Base-by-base conservation (phyloP, 139 green algal genomes). In the Gonium pectorale region DNA sequence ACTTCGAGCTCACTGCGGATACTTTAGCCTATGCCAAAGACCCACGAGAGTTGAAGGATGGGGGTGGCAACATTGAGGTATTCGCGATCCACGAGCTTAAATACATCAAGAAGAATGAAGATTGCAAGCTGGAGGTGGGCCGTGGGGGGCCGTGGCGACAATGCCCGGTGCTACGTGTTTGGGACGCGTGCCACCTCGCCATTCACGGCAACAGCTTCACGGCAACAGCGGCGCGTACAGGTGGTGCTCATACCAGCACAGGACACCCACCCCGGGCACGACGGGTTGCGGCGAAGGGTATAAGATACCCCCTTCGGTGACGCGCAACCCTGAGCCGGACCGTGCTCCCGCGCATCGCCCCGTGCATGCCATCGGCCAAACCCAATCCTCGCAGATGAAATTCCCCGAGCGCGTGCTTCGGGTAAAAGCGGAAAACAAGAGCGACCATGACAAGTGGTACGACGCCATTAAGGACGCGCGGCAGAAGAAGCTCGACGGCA, bases 71-170 rank as follows among this genome's bases (percentile, higher is more conserved):
- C 24, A 67, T 85, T 15, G 79, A 85, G 22, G 64, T 85, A 15
- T 85, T 85, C 40, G 63, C 79, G n/a, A 85, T 85, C 52, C 79
- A 85, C 17, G 79, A 85, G 37, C 79, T 85, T 5, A 85, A 85
- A 59, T 85, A 85, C 38, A 77, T 85, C 37, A 77, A 85, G 26
- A 85, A 85, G 35, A 24, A 68, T 0, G 79, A 85, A 6, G 79
- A 85, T 1, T 22, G 29, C 21, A 85, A 85, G 49, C 64, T 85
- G 29, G 79, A 85, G 64, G 79, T 77, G 46, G 19, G 79, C 37
- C 19, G 49, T 49, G n/a, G n/a, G n/a, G n/a, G n/a, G n/a, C n/a
- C n/a, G n/a, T n/a, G n/a, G n/a, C n/a, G n/a, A n/a, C n/a, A n/a
- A n/a, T n/a, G n/a, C n/a, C n/a, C n/a, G n/a, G n/a, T n/a, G n/a